Evolutionary conservation across 2,329 filamentous ascomycete species (phyloP).

Genomic region (Pestalotiopsis sp.): DNA sequence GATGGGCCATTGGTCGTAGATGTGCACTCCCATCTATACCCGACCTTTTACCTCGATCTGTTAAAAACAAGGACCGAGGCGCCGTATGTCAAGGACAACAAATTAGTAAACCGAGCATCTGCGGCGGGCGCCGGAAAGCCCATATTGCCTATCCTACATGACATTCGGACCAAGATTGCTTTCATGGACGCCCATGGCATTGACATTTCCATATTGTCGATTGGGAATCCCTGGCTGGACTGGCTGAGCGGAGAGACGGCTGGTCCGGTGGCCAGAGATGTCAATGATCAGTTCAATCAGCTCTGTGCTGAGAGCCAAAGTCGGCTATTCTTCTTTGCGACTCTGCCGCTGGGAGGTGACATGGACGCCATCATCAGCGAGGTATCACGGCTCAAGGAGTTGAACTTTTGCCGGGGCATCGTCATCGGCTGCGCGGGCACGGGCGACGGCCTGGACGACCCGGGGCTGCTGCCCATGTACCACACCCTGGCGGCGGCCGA

Average conservation of each 20-base stretch:
- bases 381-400: constrained; percentile 59
- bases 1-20: not conserved
- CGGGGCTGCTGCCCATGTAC: constrained; percentile 70
- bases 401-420: constrained; percentile 75
- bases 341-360: constrained; percentile 74
- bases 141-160: constrained; percentile 2
- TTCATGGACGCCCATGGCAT: constrained; percentile 90
- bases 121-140: not conserved
- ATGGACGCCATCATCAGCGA: constrained; percentile 63
- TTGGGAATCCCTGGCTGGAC: constrained; percentile 93
- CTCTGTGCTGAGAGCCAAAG: constrained; percentile 69
- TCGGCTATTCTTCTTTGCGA: constrained; percentile 79
- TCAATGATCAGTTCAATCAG: constrained; percentile 77
- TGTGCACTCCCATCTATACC: constrained; percentile 6
- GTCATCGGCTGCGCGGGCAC: constrained; percentile 85
- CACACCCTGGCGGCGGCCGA: constrained; percentile 63
- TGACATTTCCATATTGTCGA: constrained; percentile 79
- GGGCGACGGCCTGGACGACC: constrained; percentile 79
- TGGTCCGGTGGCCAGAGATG: constrained; percentile 60
- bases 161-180: constrained; percentile 61
- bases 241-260: constrained; percentile 68
- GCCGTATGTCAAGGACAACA: constrained; percentile 6
- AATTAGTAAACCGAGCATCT: constrained; percentile 1
- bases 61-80: not conserved
- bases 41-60: constrained; percentile 5